Evolutionary conservation across 345 rosid species (phyloP).

Genomic region (Populus tremula): DNA sequence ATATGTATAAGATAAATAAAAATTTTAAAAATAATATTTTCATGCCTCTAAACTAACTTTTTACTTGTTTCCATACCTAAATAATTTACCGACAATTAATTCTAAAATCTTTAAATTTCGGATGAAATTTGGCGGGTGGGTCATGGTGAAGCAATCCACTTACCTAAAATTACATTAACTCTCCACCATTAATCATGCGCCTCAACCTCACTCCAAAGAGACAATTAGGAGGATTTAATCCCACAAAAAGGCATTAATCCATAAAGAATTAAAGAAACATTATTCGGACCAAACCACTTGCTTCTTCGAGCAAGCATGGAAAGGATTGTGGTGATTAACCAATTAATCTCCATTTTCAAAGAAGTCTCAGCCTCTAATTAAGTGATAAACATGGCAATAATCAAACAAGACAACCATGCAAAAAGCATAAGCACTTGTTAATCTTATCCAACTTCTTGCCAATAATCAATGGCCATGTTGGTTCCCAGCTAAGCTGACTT

Average conservation of each 20-base stretch:
- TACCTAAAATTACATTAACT: not conserved
- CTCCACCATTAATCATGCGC: not conserved
- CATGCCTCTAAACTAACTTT: fast-evolving
- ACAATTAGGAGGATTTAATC: not conserved
- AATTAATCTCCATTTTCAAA: too few species aligned
- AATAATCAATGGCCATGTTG: not conserved
- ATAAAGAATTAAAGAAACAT: not conserved
- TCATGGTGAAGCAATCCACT: not conserved
- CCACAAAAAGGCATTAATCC: not conserved
- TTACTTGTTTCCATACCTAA: too few species aligned
- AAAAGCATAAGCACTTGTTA: not conserved
- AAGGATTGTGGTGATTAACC: not conserved
- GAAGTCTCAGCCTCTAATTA: too few species aligned
- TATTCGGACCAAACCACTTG: not conserved
- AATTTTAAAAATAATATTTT: too few species aligned
- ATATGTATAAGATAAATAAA: too few species aligned
- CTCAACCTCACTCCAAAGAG: not conserved
- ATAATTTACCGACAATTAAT: too few species aligned
- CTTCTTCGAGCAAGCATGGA: not conserved
- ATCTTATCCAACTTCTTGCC: not conserved
- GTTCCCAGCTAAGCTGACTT: not conserved
- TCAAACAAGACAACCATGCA: too few species aligned
- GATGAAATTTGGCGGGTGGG: not conserved
- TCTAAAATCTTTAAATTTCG: not conserved
- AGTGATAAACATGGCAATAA: too few species aligned